phyloP scores from a whole-genome alignment of 2,329 filamentous ascomycete genomes.

The Epichloe scottii region DNA sequence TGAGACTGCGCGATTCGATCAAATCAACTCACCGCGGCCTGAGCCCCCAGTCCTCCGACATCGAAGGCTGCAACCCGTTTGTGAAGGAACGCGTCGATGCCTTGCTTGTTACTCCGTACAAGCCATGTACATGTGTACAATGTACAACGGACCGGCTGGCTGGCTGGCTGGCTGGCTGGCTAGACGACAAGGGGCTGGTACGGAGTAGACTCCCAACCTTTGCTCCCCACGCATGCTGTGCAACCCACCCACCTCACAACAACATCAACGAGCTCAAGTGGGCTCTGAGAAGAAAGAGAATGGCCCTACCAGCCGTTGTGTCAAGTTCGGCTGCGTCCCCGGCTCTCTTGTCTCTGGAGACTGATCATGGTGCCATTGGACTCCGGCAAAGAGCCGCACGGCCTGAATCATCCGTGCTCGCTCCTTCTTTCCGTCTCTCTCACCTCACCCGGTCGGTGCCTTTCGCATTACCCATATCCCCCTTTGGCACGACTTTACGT shows the following conservation, averaged over 20 bases:
- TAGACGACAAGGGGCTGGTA: neutral
- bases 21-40: neutral
- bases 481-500: neutral
- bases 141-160: neutral
- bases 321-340: constrained; percentile 5
- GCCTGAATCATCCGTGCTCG: constrained; percentile 6
- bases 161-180: neutral
- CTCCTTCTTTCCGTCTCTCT: neutral
- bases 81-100: neutral
- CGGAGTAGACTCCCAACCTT: neutral
- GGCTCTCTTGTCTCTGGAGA: neutral
- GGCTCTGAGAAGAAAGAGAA: neutral
- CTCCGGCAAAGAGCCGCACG: constrained; percentile 2
- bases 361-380: constrained; percentile 1
- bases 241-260: neutral
- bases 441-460: neutral
- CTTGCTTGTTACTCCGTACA: too few relatives aligned
- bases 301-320: constrained; percentile 5
- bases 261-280: neutral
- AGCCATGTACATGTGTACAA: too few relatives aligned
- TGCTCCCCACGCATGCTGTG: neutral
- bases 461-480: neutral
- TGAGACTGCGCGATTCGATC: neutral
- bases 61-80: neutral
- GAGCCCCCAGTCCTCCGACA: neutral